Evolutionary conservation across 805 yeast genomes (phyloP).

Genomic region (Scheffersomyces ergatensis): DNA sequence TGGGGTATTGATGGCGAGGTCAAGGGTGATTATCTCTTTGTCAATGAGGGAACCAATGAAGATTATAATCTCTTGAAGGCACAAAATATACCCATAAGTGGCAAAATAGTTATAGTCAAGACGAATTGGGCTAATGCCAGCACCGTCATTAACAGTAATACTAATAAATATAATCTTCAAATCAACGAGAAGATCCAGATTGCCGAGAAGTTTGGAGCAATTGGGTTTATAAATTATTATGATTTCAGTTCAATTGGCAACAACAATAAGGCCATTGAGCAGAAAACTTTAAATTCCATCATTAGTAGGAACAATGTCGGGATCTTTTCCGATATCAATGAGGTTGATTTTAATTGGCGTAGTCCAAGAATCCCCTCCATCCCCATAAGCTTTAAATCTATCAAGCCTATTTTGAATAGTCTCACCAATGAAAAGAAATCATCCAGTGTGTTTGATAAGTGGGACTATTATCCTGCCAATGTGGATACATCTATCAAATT

Average conservation of each 20-base stretch:
- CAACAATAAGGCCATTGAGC: constrained; percentile 8
- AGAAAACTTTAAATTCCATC: constrained; percentile 7
- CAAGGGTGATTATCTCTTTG: constrained; percentile 23
- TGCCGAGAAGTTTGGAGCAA: constrained; percentile 23
- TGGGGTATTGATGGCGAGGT: constrained; percentile 26
- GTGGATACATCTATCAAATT: constrained; percentile 9
- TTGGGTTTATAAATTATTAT: constrained; percentile 21
- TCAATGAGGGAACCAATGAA: constrained; percentile 24
- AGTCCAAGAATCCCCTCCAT: constrained; percentile 17
- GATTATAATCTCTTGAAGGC: constrained; percentile 23
- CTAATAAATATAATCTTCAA: too few relatives aligned
- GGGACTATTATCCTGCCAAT: constrained; percentile 25
- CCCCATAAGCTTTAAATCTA: constrained; percentile 25
- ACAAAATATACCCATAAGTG: constrained; percentile 15
- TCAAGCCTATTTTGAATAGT: constrained; percentile 24
- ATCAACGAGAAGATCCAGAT: constrained; percentile 21
- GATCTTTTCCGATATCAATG: constrained; percentile 1
- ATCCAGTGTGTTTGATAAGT: constrained; percentile 11
- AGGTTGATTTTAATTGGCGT: not conserved
- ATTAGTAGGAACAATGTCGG: constrained; percentile 19
- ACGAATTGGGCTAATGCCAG: constrained; percentile 4
- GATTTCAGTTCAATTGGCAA: constrained; percentile 6
- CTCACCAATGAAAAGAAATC: constrained; percentile 7
- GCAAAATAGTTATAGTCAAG: constrained; percentile 27
- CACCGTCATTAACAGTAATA: too few relatives aligned